These are phyloP conservation scores for Phytophthora ramorum DNA, from an alignment of 352 stramenopile genomes.

Conservation along the genomic window DNA sequence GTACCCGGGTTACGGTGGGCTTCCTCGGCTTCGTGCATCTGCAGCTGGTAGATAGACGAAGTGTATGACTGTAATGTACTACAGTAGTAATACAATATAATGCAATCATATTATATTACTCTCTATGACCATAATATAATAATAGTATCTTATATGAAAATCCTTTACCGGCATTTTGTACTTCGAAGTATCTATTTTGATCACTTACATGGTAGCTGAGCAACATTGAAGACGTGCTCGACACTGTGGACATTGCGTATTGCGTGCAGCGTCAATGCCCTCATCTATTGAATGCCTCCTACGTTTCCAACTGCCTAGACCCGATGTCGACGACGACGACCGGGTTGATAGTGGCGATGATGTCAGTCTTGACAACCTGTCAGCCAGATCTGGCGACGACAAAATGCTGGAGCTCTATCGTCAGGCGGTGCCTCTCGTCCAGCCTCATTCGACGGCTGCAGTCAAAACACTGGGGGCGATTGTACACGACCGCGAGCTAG, in stretches of 20 bases:
- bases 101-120: constrained; percentile 32
- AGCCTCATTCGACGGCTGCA: constrained; percentile 63
- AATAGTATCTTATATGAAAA: no score
- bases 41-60: no score
- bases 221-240: background rate
- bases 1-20: no score
- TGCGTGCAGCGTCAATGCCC: constrained; percentile 1
- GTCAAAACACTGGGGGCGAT: constrained; percentile 68
- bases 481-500: constrained; percentile 46
- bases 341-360: constrained; percentile 12
- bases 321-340: constrained; percentile 3
- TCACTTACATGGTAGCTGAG: background rate
- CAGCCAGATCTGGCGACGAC: constrained; percentile 10
- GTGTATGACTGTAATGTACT: no score
- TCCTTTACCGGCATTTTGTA: background rate
- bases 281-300: constrained; percentile 27
- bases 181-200: constrained; percentile 39
- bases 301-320: constrained; percentile 24
- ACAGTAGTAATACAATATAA: no score
- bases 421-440: constrained; percentile 63
- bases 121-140: no score
- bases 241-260: background rate
- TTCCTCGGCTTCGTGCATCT: no score
- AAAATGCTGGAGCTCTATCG: constrained; percentile 53
- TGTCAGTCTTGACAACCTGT: constrained; percentile 4